Evolutionary conservation across 192 early-diverging fungal species (phyloP).

Genomic region (Kappamyces sp.): DNA sequence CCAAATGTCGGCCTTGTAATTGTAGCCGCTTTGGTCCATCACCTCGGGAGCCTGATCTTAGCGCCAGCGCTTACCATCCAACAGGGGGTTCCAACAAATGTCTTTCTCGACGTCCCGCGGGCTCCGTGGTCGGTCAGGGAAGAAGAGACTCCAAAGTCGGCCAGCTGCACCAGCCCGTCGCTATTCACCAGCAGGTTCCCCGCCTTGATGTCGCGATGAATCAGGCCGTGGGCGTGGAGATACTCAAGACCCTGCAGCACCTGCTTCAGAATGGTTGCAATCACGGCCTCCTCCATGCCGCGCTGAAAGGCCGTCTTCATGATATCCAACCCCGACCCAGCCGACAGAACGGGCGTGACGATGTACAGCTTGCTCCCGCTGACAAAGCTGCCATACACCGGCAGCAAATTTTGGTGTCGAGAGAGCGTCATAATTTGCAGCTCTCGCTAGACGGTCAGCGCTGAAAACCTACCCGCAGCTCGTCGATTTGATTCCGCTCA

Average conservation of each 20-base stretch:
- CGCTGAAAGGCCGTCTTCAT: constrained; percentile 81
- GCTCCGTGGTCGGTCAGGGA: constrained; percentile 47
- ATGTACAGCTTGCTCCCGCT: constrained; percentile 73
- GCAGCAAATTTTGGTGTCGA: constrained; percentile 79
- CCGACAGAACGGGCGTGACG: constrained; percentile 69
- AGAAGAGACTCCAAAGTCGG: constrained; percentile 56
- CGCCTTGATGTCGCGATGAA: constrained; percentile 68
- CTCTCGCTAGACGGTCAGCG: constrained; percentile 50
- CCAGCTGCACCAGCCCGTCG: constrained; percentile 55
- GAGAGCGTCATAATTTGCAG: constrained; percentile 81
- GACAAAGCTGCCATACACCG: constrained; percentile 80
- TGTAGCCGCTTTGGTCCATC: constrained; percentile 88
- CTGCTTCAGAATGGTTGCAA: constrained; percentile 78
- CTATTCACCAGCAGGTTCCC: constrained; percentile 60
- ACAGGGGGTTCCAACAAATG: constrained; percentile 63
- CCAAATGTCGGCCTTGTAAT: constrained; percentile 90
- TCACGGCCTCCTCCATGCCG: constrained; percentile 73
- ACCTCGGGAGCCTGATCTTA: constrained; percentile 68
- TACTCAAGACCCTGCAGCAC: constrained; percentile 58
- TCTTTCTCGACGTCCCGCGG: constrained; percentile 46
- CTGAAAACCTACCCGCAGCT: constrained; percentile 59
- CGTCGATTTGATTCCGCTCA: constrained; percentile 88
- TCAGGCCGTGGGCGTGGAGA: constrained; percentile 56
- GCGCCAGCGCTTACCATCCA: constrained; percentile 39
- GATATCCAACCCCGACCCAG: constrained; percentile 79